Base-by-base conservation (phyloP, 176 grass and related monocot genomes). In the Metroxylon sagu region DNA sequence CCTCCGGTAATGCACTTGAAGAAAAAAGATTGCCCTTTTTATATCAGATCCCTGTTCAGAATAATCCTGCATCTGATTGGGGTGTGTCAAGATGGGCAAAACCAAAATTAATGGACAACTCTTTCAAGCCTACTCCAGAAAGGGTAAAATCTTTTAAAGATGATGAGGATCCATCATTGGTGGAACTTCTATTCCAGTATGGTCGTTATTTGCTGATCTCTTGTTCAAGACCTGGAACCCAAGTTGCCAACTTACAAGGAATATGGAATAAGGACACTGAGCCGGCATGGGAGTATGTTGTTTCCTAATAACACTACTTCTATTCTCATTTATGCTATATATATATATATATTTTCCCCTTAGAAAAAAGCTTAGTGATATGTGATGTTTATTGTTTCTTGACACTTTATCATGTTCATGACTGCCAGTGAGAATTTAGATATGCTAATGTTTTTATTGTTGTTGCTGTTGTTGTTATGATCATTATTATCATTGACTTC, bases 131-230 rank as follows among this genome's bases (percentile, higher is more conserved):
- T 28, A 85, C 89, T 18, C 76, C 74, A 23, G 85, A 95, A 27
- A 83, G 85, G 85, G 69, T 95, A 52, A 59, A 73, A 57, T 82
- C 67, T 73, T 95, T 86, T 70, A 83, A 69, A 77, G 67, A 89
- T 52, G 86, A 95, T 57, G 89, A 95, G 72, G 89, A 95, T 66
- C 89, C 82, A 51, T 78, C 73, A 71, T 61, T 95, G 58, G 85
- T 95, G 28, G 85, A 95, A 71, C 85, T 95, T 65, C 61, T 95
- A 26, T 95, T 95, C 66, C 82, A 95, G 54, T 95, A 78, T 81
- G 89, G 89, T 59, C 82, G 89, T 29, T 95, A 95, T 77, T 66
- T 95, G 49, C 85, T 95, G 7, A 95, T 95, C 76, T 89, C 89
- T 43, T 89, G 85, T 64, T 95, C 89, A 5, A 85, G 89, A 71